phyloP scores from a whole-genome alignment of 805 yeast genomes.

The Sungouiozyma ichnusensis region DNA sequence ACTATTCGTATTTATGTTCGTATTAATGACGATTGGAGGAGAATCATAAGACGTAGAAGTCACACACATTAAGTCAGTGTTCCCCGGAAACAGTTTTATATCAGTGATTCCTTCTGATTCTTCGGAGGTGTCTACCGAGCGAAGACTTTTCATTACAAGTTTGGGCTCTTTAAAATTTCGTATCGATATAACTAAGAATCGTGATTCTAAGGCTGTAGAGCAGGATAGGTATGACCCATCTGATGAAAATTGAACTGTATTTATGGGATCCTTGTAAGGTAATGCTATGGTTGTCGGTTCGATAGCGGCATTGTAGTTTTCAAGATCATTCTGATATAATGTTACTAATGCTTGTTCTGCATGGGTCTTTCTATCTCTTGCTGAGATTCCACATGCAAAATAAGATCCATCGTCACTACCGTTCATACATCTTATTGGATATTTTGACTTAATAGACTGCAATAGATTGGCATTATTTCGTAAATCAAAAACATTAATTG shows the following conservation, averaged over 20 bases:
- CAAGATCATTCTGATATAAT: constrained; percentile 35
- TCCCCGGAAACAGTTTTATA: constrained; percentile 60
- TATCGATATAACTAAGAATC: constrained; percentile 67
- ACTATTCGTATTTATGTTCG: constrained; percentile 40
- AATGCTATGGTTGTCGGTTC: constrained; percentile 60
- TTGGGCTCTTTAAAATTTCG: constrained; percentile 54
- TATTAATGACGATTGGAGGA: constrained; percentile 57
- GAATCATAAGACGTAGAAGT: constrained; percentile 54
- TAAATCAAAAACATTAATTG: constrained; percentile 55
- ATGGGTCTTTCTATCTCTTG: constrained; percentile 57
- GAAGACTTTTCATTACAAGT: constrained; percentile 54
- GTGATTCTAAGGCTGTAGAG: constrained; percentile 55
- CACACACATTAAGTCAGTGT: constrained; percentile 42
- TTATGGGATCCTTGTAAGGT: constrained; percentile 81
- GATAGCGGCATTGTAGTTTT: constrained; percentile 11
- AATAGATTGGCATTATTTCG: constrained; percentile 48
- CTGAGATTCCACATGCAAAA: constrained; percentile 75
- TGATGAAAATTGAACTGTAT: constrained; percentile 59
- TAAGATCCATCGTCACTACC: constrained; percentile 53
- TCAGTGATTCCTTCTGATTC: constrained; percentile 89
- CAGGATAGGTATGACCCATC: constrained; percentile 65
- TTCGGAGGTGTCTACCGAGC: constrained; percentile 51
- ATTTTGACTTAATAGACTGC: constrained; percentile 57
- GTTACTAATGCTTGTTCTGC: constrained; percentile 70
- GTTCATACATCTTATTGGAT: constrained; percentile 72